A percentile compares a stretch with the other conserved stretches of the same genome.
These are phyloP conservation scores for Candolleomyces eurysporus DNA, from an alignment of 768 basidiomycete genomes.

Conservation along the genomic window DNA sequence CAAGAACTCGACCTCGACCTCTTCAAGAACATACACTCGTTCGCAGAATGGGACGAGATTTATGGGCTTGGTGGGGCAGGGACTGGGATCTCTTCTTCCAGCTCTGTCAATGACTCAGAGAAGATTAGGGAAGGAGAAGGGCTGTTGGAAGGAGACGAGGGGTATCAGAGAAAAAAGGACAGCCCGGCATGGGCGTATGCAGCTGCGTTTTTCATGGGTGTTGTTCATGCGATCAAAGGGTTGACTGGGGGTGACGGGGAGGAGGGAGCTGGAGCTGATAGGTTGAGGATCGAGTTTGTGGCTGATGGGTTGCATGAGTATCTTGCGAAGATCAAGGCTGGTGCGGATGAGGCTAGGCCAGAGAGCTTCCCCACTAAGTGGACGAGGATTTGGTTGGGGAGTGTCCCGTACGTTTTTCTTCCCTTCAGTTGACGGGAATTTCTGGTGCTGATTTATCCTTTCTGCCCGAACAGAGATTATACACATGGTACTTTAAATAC, in stretches of 20 bases:
- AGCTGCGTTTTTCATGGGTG: conserved; percentile 25
- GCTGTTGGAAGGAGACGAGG: background rate
- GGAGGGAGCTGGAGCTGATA: conserved; percentile 1
- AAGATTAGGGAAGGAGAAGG: background rate
- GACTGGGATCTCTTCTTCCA: too few relatives aligned
- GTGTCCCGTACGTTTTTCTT: conserved; percentile 25
- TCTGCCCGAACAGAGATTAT: conserved; percentile 28
- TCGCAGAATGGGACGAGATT: conserved; percentile 20
- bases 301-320: conserved; percentile 28
- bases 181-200: conserved; percentile 22
- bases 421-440: background rate
- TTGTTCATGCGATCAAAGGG: conserved; percentile 20
- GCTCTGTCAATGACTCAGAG: too few relatives aligned
- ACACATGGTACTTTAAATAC: conserved; percentile 27
- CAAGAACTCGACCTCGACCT: conserved; percentile 13
- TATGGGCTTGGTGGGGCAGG: conserved; percentile 7
- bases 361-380: conserved; percentile 26
- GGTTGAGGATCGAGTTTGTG: conserved; percentile 26
- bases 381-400: conserved; percentile 34
- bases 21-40: conserved; percentile 14
- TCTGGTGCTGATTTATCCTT: background rate
- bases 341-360: conserved; percentile 22
- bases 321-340: conserved; percentile 25
- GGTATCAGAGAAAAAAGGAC: conserved; percentile 12
- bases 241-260: conserved; percentile 7